A percentile compares a stretch with the other conserved stretches of the same genome.
These are phyloP conservation scores for Trichoderma polysporum DNA, from an alignment of 2,329 filamentous ascomycete species.

Conservation along the genomic window DNA sequence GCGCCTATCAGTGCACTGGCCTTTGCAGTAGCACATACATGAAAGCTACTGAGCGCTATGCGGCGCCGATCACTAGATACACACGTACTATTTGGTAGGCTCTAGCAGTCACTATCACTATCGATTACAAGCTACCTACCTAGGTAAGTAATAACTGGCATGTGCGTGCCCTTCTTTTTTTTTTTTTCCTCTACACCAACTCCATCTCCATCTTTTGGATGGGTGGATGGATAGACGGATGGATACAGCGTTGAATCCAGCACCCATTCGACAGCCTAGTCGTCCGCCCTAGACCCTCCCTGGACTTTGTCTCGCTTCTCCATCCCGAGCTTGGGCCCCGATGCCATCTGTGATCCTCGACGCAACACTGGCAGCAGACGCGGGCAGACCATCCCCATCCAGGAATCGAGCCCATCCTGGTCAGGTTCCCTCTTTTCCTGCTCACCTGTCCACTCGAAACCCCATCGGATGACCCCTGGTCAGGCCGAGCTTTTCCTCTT, in stretches of 20 bases:
- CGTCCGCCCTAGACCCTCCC: neutral
- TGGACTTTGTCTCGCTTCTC: conserved; percentile 18
- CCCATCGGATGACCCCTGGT: conserved; percentile 10
- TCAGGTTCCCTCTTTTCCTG: conserved; percentile 20
- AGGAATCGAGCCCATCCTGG: conserved; percentile 9
- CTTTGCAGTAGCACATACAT: neutral
- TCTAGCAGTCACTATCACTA: neutral
- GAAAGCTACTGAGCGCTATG: neutral
- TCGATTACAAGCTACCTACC: neutral
- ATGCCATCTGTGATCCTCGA: conserved; percentile 21
- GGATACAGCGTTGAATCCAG: neutral
- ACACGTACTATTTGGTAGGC: neutral
- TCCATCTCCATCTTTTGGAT: neutral
- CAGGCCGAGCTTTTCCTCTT: conserved; percentile 17
- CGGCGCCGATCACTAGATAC: neutral
- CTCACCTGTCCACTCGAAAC: conserved; percentile 14
- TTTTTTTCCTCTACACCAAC: neutral
- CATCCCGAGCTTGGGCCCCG: conserved; percentile 19
- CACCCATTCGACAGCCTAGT: neutral
- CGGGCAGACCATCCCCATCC: conserved; percentile 21
- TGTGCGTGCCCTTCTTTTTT: neutral
- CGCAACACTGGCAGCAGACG: conserved; percentile 11
- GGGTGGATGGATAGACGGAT: no score
- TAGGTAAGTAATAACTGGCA: neutral
- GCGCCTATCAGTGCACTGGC: neutral